phyloP scores from a whole-genome alignment of 1,284 basidiomycete species.

The Gomphus sp. region DNA sequence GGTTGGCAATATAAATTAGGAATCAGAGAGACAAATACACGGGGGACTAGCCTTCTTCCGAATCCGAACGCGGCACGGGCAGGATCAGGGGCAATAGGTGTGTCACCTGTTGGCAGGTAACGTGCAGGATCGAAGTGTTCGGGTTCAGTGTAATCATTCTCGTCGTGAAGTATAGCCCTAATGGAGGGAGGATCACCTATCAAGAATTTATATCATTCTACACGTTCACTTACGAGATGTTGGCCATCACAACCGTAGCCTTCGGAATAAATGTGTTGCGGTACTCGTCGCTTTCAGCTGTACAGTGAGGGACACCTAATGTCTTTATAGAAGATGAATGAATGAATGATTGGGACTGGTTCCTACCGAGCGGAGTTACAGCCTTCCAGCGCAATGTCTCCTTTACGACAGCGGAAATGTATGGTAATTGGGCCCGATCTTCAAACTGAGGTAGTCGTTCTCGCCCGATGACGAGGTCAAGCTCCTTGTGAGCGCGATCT shows the following conservation, averaged over 20 bases:
- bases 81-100: constrained; percentile 18
- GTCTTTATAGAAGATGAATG: not conserved
- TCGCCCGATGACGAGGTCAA: constrained; percentile 28
- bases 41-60: constrained; percentile 13
- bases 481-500: constrained; percentile 32
- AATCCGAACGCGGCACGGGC: constrained; percentile 22
- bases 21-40: not conserved
- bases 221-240: constrained; percentile 11
- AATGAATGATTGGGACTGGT: not conserved
- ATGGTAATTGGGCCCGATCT: constrained; percentile 31
- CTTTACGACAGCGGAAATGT: constrained; percentile 39
- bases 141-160: constrained; percentile 26
- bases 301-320: constrained; percentile 15
- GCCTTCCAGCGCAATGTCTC: constrained; percentile 48
- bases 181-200: no score
- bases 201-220: no score
- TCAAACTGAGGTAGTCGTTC: constrained; percentile 27
- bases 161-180: constrained; percentile 24
- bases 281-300: constrained; percentile 18
- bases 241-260: constrained; percentile 17
- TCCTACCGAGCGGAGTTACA: constrained; percentile 30
- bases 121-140: constrained; percentile 30
- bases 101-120: constrained; percentile 15
- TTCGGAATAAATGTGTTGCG: constrained; percentile 20
- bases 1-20: not conserved